Percentiles rank a stretch among this genome's conserved stretches.
These are phyloP conservation scores for Dactylonectria macrodidyma DNA, from an alignment of 2,329 filamentous ascomycete species.

Conservation along the genomic window DNA sequence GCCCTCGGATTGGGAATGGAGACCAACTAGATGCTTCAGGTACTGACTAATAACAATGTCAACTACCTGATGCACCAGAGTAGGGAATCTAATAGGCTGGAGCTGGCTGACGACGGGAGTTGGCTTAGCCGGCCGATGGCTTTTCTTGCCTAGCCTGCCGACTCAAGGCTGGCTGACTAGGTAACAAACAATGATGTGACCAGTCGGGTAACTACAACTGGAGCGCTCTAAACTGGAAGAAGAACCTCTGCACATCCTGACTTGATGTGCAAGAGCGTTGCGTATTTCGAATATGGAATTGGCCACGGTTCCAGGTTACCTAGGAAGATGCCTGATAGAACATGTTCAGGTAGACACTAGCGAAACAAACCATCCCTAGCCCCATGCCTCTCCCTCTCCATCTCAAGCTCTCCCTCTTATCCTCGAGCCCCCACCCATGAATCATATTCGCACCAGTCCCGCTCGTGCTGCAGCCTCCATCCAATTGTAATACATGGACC, in stretches of 20 bases:
- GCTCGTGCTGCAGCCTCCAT: conserved; percentile 17
- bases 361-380: conserved; percentile 15
- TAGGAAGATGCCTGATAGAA: background rate
- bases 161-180: too few relatives aligned
- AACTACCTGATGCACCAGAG: too few relatives aligned
- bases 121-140: too few relatives aligned
- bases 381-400: conserved; percentile 2
- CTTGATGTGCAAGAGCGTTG: too few relatives aligned
- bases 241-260: too few relatives aligned
- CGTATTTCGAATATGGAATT: too few relatives aligned
- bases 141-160: too few relatives aligned
- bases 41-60: background rate
- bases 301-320: too few relatives aligned
- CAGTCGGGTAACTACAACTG: too few relatives aligned
- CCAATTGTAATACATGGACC: conserved; percentile 44
- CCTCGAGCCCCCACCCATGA: conserved; percentile 9
- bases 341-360: conserved; percentile 3
- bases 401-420: background rate
- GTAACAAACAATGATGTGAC: too few relatives aligned
- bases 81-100: too few relatives aligned
- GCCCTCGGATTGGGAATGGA: background rate
- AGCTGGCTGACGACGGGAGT: background rate
- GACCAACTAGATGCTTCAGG: background rate
- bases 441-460: conserved; percentile 20
- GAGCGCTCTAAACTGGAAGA: too few relatives aligned